Evolutionary conservation across 2,329 filamentous ascomycete genomes (phyloP).

Genomic region (Ilyonectria destructans): DNA sequence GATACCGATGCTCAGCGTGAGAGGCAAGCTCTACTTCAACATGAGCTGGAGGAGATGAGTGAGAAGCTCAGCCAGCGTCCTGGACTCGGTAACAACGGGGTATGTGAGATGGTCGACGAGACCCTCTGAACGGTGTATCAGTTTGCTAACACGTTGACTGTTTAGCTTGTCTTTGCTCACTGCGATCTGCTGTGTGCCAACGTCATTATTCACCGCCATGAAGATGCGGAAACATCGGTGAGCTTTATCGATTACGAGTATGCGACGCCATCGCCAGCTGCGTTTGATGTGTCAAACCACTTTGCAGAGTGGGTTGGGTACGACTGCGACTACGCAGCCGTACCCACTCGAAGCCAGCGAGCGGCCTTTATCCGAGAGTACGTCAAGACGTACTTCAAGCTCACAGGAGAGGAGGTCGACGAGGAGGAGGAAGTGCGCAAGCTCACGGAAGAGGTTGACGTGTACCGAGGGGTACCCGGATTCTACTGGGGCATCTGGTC

Average conservation of each 20-base stretch:
- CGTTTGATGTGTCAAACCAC: slow-evolving; percentile 98
- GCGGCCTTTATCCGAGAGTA: slow-evolving; percentile 89
- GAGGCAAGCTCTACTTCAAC: slow-evolving; percentile 79
- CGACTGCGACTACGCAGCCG: slow-evolving; percentile 89
- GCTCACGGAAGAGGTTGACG: slow-evolving; percentile 86
- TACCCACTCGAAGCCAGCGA: slow-evolving; percentile 85
- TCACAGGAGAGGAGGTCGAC: slow-evolving; percentile 62
- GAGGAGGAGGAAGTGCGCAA: slow-evolving; percentile 76
- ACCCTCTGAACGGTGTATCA: slow-evolving; percentile 11
- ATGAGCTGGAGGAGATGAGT: slow-evolving; percentile 81
- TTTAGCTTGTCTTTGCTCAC: slow-evolving; percentile 89
- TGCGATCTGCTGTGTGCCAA: slow-evolving; percentile 98
- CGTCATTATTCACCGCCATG: slow-evolving; percentile 81
- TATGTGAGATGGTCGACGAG: slow-evolving; percentile 60
- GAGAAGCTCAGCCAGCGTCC: slow-evolving; percentile 81
- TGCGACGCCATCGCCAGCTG: slow-evolving; percentile 91
- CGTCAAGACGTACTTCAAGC: slow-evolving; percentile 79
- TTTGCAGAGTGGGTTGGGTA: slow-evolving; percentile 99
- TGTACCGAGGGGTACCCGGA: slow-evolving; percentile 90
- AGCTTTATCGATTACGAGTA: slow-evolving; percentile 99
- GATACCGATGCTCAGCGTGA: slow-evolving; percentile 78
- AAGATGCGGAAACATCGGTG: slow-evolving; percentile 58
- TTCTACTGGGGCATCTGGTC: slow-evolving; percentile 97
- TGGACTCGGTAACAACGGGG: slow-evolving; percentile 82
- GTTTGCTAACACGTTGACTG: slow-evolving; percentile 34